Conservation (phyloP, 176 grass and related monocot species). For the Rhynchospora pubera region DNA sequence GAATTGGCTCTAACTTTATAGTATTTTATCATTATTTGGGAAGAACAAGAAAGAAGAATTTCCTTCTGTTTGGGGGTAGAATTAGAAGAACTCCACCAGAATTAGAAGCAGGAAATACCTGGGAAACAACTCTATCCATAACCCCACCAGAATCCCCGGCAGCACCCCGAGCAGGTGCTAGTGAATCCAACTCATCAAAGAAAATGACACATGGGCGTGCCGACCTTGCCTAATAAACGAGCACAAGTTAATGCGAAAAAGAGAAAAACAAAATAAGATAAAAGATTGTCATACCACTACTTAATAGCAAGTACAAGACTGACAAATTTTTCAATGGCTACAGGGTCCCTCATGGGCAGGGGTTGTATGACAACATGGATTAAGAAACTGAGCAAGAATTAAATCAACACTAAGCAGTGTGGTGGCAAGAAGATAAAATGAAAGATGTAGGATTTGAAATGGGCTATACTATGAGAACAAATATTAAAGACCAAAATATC, state of each 20-base stretch:
- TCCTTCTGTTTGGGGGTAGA: too few species aligned
- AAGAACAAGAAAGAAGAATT: neutral
- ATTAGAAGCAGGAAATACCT: constrained; percentile 37
- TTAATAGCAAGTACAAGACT: neutral
- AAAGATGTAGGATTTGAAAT: too few species aligned
- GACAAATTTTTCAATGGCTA: neutral
- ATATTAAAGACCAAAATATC: too few species aligned
- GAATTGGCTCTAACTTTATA: neutral
- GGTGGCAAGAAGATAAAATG: too few species aligned
- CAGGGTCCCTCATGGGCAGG: neutral
- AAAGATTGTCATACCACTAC: constrained; percentile 1
- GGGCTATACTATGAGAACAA: too few species aligned
- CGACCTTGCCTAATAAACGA: constrained; percentile 57
- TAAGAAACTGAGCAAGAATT: too few species aligned
- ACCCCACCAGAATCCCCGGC: constrained; percentile 90
- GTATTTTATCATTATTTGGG: neutral
- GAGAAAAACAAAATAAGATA: neutral
- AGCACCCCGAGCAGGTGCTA: constrained; percentile 86
- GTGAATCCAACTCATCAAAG: constrained; percentile 95
- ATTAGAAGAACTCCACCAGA: neutral
- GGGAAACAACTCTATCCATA: constrained; percentile 97
- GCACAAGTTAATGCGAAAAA: constrained; percentile 1
- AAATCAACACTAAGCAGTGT: too few species aligned
- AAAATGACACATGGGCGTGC: constrained; percentile 95
- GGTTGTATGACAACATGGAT: too few species aligned